phyloP scores from a whole-genome alignment of 2,329 filamentous ascomycete genomes.

The Gaeumannomyces tritici region DNA sequence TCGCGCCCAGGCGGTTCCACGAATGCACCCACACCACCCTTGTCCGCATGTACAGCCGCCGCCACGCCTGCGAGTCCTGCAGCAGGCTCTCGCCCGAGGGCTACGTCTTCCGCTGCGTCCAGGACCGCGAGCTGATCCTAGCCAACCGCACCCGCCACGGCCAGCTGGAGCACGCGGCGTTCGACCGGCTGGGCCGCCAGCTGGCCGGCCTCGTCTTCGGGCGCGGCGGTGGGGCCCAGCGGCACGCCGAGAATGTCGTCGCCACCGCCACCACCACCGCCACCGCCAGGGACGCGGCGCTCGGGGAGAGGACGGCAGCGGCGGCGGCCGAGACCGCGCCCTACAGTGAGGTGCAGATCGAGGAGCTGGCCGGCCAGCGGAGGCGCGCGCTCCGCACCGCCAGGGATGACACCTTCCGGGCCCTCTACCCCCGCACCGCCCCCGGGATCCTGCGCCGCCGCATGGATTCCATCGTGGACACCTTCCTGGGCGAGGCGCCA shows the following conservation, averaged over 20 bases:
- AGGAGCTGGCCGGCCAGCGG: constrained; percentile 37
- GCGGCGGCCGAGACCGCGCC: constrained; percentile 22
- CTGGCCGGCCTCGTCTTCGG: constrained; percentile 25
- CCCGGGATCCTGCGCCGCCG: neutral
- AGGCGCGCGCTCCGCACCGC: neutral
- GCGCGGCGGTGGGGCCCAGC: constrained; percentile 29
- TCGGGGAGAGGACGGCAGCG: constrained; percentile 31
- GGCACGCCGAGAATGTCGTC: too few species aligned
- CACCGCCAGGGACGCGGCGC: constrained; percentile 31
- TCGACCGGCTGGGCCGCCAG: constrained; percentile 23
- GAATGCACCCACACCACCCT: constrained; percentile 60
- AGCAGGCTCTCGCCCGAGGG: constrained; percentile 45
- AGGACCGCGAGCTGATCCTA: constrained; percentile 43
- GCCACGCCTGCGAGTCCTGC: constrained; percentile 49
- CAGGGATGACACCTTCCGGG: neutral
- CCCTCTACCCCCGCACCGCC: neutral
- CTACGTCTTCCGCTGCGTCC: constrained; percentile 65
- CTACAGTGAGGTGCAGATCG: constrained; percentile 39
- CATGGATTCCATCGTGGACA: neutral
- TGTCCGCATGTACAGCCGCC: constrained; percentile 50
- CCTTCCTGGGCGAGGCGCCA: neutral
- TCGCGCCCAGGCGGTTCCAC: constrained; percentile 6
- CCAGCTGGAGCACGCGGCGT: constrained; percentile 16
- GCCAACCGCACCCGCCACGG: constrained; percentile 14
- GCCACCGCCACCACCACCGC: too few species aligned